Evolutionary conservation across 257 asterid species (phyloP), one percentile per base, ranked within the genome.

Genomic region (Petunia secreta): DNA sequence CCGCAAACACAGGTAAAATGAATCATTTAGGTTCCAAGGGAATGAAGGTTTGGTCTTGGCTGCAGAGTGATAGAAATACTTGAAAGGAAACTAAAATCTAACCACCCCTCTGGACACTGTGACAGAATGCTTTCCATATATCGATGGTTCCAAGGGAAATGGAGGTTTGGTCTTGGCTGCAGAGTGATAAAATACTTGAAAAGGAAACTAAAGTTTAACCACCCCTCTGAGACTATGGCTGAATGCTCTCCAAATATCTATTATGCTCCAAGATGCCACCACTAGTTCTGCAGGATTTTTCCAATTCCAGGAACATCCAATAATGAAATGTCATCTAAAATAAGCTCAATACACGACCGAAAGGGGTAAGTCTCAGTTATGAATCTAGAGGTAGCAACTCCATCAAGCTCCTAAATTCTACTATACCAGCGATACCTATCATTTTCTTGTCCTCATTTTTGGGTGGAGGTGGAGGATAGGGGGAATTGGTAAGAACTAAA

Each of bases 261-360:
- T 46, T 46, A 9, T 40, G 76, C 58, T 34, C 76, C 76, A 69
- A 46, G 59, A 25, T 4, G 1, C 59, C 58, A 46, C n/a, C 75
- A 25, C 59, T 69, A 69, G 59, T 69, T 69, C 59, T 46, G 15
- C 41, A 10, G 41, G 60, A 48, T 46, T 2, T 44, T 46, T 37
- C 38, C 40, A 34, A 44, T 44, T 68, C 40, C 8, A 8, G 57
- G 75, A n/a, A 66, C 53, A 40, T 40, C 14, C 15, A 39, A 66
- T 66, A 16, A 69, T 69, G 25, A 69, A 16, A 69, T 10, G n/a
- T 46, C 43, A 69, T 69, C 77, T 46, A 69, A 25, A 68, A n/a
- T 67, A 15, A 68, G 2, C 59, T 5, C 8, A 46, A 46, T 46
- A 44, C 46, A 44, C 5, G 58, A 69, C 43, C 10, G 25, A 46